Base-by-base conservation (phyloP, 306 rosid species). In the Cotoneaster glaucophyllus region DNA sequence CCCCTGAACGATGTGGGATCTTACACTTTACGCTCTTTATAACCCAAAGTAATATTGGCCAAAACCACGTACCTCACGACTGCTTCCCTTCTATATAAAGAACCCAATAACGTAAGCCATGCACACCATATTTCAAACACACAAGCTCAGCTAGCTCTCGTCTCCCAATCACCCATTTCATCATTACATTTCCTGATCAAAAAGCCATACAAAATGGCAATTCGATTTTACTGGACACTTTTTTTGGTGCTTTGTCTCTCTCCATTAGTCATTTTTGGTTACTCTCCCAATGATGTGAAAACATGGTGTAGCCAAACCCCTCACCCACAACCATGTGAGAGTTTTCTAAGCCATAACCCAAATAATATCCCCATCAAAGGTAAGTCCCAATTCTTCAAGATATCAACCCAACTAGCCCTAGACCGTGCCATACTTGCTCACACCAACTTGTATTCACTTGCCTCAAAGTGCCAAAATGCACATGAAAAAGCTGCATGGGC, bases 281-380 rank as follows among this genome's bases (percentile, higher is more conserved):
- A 86, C 81, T 71, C 91, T 0, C 18, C 4, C 1, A 77, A 73
- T 2, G 93, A 84, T 64, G 54, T 87, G 7, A 86, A 87, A 72
- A 53, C 63, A 34, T 90, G 96, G 96, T 93, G 98, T 17, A 82
- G 80, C 88, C 87, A 93, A 85, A 93, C 98, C n/a, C 98, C 98
- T 4, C 57, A 87, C 74, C 96, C 98, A 56, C 32, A 82, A 3
- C 88, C 95, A 73, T 93, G 98, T 32, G 91, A 93, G 70, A 75
- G 86, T 61, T 84, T 85, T 72, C 78, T 93, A 41, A 83, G 69
- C 87, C 43, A 67, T 5, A 68, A 87, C 56, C 78, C 25, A n/a
- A 29, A 64, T 13, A 34, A 19, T 17, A 48, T 48, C 28, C 83
- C 91, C 73, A 88, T 93, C 17, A 80, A 84, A 61, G 73, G 15